Evolutionary conservation across 495 filamentous ascomycete species (phyloP).

Genomic region (Rhypophila decipiens): DNA sequence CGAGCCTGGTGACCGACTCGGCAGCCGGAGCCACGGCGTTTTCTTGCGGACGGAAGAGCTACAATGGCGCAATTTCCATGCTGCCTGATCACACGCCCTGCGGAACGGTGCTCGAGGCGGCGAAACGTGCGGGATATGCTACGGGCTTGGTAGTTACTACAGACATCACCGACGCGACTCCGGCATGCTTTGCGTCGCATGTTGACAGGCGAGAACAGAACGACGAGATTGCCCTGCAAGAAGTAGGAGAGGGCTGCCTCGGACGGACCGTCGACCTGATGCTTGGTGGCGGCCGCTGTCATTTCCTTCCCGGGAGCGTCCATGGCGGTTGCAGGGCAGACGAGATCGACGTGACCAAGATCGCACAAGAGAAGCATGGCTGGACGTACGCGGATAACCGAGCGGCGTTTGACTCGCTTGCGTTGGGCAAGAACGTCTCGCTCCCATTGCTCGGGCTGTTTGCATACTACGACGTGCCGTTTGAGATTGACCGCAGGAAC

Average conservation of each 20-base stretch:
- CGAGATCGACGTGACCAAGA: constrained; percentile 56
- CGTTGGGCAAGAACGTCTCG: constrained; percentile 61
- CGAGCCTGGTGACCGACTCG: constrained; percentile 82
- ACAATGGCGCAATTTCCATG: constrained; percentile 92
- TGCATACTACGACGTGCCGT: constrained; percentile 77
- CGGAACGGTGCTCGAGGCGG: constrained; percentile 91
- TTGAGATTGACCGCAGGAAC: constrained; percentile 78
- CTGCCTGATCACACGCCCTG: constrained; percentile 79
- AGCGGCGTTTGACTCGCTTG: constrained; percentile 69
- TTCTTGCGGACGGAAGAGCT: constrained; percentile 84
- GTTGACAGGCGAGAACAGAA: constrained; percentile 72
- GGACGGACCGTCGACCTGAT: constrained; percentile 86
- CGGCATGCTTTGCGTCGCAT: constrained; percentile 89
- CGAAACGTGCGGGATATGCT: constrained; percentile 81
- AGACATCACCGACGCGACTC: constrained; percentile 93
- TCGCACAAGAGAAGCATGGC: constrained; percentile 65
- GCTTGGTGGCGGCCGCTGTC: constrained; percentile 86
- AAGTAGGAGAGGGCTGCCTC: constrained; percentile 74
- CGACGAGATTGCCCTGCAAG: constrained; percentile 86
- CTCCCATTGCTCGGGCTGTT: constrained; percentile 85
- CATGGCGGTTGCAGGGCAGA: constrained; percentile 72
- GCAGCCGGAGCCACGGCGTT: constrained; percentile 96
- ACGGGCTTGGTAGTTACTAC: constrained; percentile 96
- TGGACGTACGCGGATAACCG: constrained; percentile 73
- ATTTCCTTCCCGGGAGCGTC: constrained; percentile 78